Evolutionary conservation across 768 basidiomycete genomes (phyloP).

Genomic region (Leccinum subgranulosum): DNA sequence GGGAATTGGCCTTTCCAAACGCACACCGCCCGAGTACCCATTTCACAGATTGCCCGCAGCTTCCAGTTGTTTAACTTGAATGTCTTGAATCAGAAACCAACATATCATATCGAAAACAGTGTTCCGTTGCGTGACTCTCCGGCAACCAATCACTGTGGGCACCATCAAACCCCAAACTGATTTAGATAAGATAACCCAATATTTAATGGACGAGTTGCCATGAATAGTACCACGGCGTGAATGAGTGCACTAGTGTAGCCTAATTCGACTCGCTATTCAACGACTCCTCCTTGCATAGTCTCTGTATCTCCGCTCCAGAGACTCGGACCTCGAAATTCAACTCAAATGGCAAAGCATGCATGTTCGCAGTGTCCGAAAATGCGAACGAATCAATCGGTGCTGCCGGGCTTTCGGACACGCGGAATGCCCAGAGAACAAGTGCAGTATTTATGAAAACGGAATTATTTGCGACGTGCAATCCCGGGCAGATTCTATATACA

Average conservation of each 20-base stretch:
- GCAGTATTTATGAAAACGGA: constrained; percentile 65
- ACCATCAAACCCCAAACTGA: not conserved
- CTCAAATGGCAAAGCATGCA: constrained; percentile 6
- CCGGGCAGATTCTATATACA: constrained; percentile 13
- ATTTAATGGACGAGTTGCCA: not conserved
- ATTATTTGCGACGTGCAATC: constrained; percentile 37
- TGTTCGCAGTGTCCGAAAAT: constrained; percentile 40
- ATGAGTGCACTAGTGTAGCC: no score
- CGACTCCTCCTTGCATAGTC: constrained; percentile 4
- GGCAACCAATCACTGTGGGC: not conserved
- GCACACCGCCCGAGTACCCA: no score
- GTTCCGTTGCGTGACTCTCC: no score
- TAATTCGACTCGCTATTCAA: not conserved
- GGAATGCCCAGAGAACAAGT: constrained; percentile 61
- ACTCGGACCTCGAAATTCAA: constrained; percentile 10
- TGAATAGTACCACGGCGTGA: not conserved
- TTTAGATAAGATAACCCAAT: not conserved
- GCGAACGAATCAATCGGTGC: constrained; percentile 57
- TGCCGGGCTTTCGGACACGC: constrained; percentile 42
- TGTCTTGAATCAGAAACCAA: not conserved
- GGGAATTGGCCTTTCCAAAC: no score
- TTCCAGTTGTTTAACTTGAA: not conserved
- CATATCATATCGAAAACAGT: not conserved
- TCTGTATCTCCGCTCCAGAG: not conserved
- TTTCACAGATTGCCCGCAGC: no score